Conservation (phyloP, 177 flowering plant species). For the Vitis hybrid region DNA sequence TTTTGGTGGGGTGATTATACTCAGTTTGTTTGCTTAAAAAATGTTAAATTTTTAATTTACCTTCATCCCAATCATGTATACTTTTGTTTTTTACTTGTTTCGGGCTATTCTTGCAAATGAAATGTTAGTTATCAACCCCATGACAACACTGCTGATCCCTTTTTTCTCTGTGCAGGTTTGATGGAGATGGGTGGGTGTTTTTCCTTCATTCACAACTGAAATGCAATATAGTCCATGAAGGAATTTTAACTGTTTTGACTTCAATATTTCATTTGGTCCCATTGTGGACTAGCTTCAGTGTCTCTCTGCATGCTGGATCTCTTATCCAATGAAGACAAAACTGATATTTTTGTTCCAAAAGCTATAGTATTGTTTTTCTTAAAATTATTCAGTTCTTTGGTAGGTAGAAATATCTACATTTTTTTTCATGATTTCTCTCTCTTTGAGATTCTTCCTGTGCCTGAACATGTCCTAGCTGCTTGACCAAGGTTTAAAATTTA, state of each 20-base stretch:
- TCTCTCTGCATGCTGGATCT: not conserved
- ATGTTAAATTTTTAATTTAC: not conserved
- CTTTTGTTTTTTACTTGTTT: not conserved
- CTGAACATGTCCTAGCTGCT: not conserved
- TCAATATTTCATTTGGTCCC: not conserved
- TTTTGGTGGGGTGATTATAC: not conserved
- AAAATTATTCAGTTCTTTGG: too few relatives aligned
- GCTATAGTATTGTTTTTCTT: too few relatives aligned
- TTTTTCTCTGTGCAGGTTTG: slow-evolving; percentile 75
- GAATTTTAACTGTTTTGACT: not conserved
- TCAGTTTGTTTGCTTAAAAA: not conserved
- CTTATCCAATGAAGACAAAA: not conserved
- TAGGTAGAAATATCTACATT: too few relatives aligned
- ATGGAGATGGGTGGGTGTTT: slow-evolving; percentile 93
- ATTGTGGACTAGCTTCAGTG: not conserved
- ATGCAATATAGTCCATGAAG: not conserved
- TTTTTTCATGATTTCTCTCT: not conserved
- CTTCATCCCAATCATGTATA: not conserved
- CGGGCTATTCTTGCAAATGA: too few relatives aligned
- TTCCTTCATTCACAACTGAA: slow-evolving; percentile 6
- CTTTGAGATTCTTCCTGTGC: not conserved
- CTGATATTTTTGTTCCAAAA: not conserved
- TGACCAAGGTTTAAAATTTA: not conserved
- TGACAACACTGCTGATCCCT: not conserved
- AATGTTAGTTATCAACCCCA: too few relatives aligned